Conservation (phyloP, 2,329 filamentous ascomycete species). For the Neonectria neomacrospora region DNA sequence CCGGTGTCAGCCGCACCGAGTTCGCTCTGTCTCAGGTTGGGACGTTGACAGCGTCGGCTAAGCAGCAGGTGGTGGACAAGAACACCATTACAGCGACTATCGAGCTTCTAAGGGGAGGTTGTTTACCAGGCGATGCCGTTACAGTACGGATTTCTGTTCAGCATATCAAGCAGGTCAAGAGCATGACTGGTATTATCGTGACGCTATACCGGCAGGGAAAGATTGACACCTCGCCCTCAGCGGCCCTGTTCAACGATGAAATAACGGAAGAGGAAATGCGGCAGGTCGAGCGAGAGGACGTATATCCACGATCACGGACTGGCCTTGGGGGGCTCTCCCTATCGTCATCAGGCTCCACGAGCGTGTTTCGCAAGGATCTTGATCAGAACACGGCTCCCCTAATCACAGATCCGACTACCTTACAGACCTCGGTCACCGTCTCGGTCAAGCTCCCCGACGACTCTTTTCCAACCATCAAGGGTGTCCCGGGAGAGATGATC, state of each 20-base stretch:
- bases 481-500: constrained; percentile 92
- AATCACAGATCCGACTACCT: constrained; percentile 83
- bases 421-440: constrained; percentile 83
- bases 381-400: constrained; percentile 89
- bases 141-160: constrained; percentile 84
- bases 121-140: constrained; percentile 84
- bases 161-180: constrained; percentile 90
- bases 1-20: constrained; percentile 65
- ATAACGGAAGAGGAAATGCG: constrained; percentile 73
- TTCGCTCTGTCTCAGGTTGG: constrained; percentile 51
- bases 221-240: constrained; percentile 78
- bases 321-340: constrained; percentile 88
- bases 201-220: constrained; percentile 92
- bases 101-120: constrained; percentile 84
- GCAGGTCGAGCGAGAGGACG: constrained; percentile 80
- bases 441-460: constrained; percentile 90
- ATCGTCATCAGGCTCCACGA: constrained; percentile 85
- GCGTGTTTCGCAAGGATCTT: constrained; percentile 95
- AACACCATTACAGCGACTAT: constrained; percentile 89
- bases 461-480: constrained; percentile 89
- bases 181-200: constrained; percentile 90
- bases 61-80: constrained; percentile 64
- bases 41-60: constrained; percentile 48
- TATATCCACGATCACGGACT: constrained; percentile 87
- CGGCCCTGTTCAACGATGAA: constrained; percentile 60